Conservation (phyloP, 1,284 basidiomycete species). For the Cryptococcus maquisensis region DNA sequence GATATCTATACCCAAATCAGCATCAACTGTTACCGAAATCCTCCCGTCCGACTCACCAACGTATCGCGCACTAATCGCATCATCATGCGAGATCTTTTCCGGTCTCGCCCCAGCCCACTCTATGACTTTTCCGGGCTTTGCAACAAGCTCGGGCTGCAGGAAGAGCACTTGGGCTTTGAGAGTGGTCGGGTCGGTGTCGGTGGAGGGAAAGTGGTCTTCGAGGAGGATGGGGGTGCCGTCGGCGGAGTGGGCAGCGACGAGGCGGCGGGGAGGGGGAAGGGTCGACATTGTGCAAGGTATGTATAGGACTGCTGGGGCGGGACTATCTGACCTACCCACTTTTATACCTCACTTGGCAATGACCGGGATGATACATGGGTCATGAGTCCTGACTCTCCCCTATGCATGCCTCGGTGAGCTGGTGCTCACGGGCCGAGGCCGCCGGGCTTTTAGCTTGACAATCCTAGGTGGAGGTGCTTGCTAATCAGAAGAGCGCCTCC, state of each 20-base stretch:
- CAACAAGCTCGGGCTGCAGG: conserved; percentile 9
- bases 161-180: conserved; percentile 8
- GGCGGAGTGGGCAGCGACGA: conserved; percentile 7
- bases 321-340: no score
- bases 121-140: conserved; percentile 8
- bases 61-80: conserved; percentile 8
- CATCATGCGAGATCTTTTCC: conserved; percentile 8
- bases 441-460: no score
- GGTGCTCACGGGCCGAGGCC: no score
- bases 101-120: conserved; percentile 8
- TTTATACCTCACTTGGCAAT: no score
- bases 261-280: conserved; percentile 12
- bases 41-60: conserved; percentile 9
- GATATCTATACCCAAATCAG: conserved; percentile 3
- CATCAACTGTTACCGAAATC: not conserved
- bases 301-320: not conserved
- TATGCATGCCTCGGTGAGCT: no score
- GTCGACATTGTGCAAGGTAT: not conserved
- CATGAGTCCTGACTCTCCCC: no score
- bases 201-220: not conserved
- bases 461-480: no score
- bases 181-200: not conserved
- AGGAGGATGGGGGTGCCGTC: conserved; percentile 4
- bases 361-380: no score
- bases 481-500: no score